Percentiles rank a stretch among this genome's conserved stretches.
Conservation (phyloP, 805 yeast genomes). For the Candida peoriensis region DNA sequence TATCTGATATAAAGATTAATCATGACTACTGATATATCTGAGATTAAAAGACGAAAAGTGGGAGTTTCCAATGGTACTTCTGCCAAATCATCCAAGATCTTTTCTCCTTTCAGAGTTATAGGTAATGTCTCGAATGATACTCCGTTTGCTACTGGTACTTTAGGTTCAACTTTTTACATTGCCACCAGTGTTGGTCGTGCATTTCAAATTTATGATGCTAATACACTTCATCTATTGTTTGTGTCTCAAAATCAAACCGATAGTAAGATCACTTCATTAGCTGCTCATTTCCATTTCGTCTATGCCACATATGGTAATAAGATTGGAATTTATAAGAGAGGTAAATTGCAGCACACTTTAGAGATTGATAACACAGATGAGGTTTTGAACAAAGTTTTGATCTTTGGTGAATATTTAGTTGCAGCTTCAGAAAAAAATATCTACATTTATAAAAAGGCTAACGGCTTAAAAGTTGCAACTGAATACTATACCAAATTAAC, state of each 20-base stretch:
- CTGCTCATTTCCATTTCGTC: conserved; percentile 80
- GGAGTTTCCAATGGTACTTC: conserved; percentile 3
- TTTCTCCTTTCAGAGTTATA: conserved; percentile 81
- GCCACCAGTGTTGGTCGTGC: conserved; percentile 87
- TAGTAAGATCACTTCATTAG: conserved; percentile 59
- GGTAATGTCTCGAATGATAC: conserved; percentile 85
- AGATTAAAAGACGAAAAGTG: conserved; percentile 17
- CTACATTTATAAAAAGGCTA: conserved; percentile 49
- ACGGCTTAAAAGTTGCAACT: conserved; percentile 42
- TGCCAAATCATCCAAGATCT: conserved; percentile 47
- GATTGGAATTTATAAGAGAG: conserved; percentile 80
- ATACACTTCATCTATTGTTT: conserved; percentile 77
- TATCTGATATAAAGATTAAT: too few species aligned
- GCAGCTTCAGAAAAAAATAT: conserved; percentile 46
- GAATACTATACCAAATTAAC: conserved; percentile 62
- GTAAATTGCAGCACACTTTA: conserved; percentile 46
- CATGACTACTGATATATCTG: too few species aligned
- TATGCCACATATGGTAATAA: conserved; percentile 69
- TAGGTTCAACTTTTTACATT: conserved; percentile 82
- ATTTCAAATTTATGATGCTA: conserved; percentile 90
- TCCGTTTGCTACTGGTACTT: conserved; percentile 84
- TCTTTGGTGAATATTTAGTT: conserved; percentile 77
- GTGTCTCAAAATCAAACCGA: conserved; percentile 79
- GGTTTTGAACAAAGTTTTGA: conserved; percentile 43
- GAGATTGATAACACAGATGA: conserved; percentile 28